Evolutionary conservation across 805 yeast genomes (phyloP).

Genomic region (Kuraishia piskuri): DNA sequence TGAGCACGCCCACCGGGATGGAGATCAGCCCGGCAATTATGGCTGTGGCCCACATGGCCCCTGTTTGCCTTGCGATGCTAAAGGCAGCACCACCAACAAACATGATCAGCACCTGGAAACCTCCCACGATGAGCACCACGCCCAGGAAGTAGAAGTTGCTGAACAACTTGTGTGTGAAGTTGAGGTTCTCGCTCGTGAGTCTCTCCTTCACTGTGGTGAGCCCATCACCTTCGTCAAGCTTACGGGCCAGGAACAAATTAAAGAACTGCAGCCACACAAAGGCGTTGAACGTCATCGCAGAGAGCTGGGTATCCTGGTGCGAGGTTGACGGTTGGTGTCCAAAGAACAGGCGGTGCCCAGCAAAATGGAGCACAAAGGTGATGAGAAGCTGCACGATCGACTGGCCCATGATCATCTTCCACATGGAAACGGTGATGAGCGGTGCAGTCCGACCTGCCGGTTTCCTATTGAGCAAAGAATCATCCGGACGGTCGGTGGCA

Average conservation of each 20-base stretch:
- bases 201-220: constrained; percentile 48
- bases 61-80: constrained; percentile 70
- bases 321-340: constrained; percentile 22
- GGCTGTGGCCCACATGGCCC: constrained; percentile 86
- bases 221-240: constrained; percentile 82
- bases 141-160: constrained; percentile 75
- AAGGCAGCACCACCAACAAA: constrained; percentile 96
- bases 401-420: constrained; percentile 97
- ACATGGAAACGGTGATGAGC: constrained; percentile 84
- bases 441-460: constrained; percentile 81
- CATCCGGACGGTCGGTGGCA: constrained; percentile 96
- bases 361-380: constrained; percentile 77
- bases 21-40: constrained; percentile 72
- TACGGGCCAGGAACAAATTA: constrained; percentile 84
- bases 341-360: constrained; percentile 56
- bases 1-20: constrained; percentile 68
- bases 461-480: constrained; percentile 62
- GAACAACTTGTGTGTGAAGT: constrained; percentile 75
- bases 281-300: constrained; percentile 87
- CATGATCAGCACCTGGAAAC: constrained; percentile 85
- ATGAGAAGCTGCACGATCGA: constrained; percentile 67
- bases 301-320: constrained; percentile 49
- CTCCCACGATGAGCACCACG: constrained; percentile 70
- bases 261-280: constrained; percentile 98
- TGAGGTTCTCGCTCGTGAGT: constrained; percentile 55